phyloP scores from a whole-genome alignment of 2,329 filamentous ascomycete genomes.

The Ophiostoma sp. region DNA sequence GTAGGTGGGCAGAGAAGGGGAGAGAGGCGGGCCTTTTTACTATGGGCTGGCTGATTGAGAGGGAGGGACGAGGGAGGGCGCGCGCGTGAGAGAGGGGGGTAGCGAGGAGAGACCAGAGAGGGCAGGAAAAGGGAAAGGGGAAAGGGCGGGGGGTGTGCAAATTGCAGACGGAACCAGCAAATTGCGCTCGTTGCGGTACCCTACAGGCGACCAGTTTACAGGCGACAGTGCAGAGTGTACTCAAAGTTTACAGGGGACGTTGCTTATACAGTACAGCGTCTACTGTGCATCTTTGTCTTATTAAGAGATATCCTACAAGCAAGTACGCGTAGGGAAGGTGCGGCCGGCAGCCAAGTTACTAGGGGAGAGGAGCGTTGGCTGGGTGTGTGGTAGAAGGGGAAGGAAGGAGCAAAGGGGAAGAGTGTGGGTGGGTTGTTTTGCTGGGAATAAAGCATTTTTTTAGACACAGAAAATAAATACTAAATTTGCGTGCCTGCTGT shows the following conservation, averaged over 20 bases:
- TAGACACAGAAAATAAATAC: not conserved
- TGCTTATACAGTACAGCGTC: not conserved
- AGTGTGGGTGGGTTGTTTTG: slow-evolving; percentile 17
- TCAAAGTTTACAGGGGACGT: not conserved
- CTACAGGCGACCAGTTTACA: not conserved
- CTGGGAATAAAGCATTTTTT: not conserved
- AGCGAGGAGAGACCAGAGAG: slow-evolving; percentile 12
- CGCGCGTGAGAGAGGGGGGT: slow-evolving; percentile 16
- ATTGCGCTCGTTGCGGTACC: not conserved
- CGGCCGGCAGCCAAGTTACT: not conserved
- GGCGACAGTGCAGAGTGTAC: not conserved
- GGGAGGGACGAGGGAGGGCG: slow-evolving; percentile 30
- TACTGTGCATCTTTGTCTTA: not conserved
- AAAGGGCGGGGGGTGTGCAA: slow-evolving; percentile 24
- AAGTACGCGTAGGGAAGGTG: not conserved
- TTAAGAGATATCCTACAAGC: not conserved
- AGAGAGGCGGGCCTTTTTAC: slow-evolving; percentile 56
- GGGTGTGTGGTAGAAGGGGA: slow-evolving; percentile 13
- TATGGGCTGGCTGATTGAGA: slow-evolving; percentile 57
- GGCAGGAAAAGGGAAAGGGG: slow-evolving; percentile 5
- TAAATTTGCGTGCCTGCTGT: not conserved
- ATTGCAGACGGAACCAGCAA: slow-evolving; percentile 18
- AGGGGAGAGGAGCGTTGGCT: slow-evolving; percentile 13
- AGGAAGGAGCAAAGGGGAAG: slow-evolving; percentile 23
- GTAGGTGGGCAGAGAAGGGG: slow-evolving; percentile 56